A percentile compares a stretch with the other conserved stretches of the same genome.
Conservation (phyloP, 352 stramenopile species). For the Nothophytophthora sp. region DNA sequence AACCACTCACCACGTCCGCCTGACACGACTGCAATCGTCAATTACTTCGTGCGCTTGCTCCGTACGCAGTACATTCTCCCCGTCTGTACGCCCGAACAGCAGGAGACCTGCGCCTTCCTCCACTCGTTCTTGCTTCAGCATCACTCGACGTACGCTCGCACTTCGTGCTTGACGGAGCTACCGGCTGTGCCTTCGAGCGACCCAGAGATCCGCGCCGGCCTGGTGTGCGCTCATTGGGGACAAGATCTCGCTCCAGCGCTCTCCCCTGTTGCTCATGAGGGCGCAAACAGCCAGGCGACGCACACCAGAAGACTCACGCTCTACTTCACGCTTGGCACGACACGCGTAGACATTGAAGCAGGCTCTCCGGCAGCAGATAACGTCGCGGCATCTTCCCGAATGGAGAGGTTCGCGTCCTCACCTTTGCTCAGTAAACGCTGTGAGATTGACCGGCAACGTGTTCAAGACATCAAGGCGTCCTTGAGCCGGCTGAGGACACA, state of each 20-base stretch:
- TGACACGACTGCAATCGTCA: constrained; percentile 35
- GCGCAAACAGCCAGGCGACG: not conserved
- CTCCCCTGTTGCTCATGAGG: not conserved
- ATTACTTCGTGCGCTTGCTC: constrained; percentile 61
- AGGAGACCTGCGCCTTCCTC: constrained; percentile 39
- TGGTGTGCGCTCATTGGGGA: constrained; percentile 63
- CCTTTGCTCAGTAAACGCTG: constrained; percentile 55
- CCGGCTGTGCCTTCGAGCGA: constrained; percentile 42
- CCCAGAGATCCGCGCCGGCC: constrained; percentile 58
- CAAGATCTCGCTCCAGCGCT: constrained; percentile 61
- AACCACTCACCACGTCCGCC: constrained; percentile 4
- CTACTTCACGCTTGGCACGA: constrained; percentile 67
- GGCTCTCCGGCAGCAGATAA: constrained; percentile 12
- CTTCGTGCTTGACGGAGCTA: constrained; percentile 51
- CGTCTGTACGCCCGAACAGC: constrained; percentile 22
- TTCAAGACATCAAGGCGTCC: constrained; percentile 30
- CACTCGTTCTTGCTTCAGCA: constrained; percentile 63
- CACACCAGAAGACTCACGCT: constrained; percentile 30
- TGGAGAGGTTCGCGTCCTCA: constrained; percentile 48
- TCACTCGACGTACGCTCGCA: constrained; percentile 55
- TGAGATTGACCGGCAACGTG: constrained; percentile 24
- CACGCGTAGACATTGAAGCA: constrained; percentile 32
- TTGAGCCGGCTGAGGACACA: constrained; percentile 51
- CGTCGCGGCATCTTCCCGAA: constrained; percentile 21
- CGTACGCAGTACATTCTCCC: constrained; percentile 51